Evolutionary conservation across 805 yeast genomes (phyloP), one percentile per base, ranked within the genome.

Genomic region (Saturnispora silvae): DNA sequence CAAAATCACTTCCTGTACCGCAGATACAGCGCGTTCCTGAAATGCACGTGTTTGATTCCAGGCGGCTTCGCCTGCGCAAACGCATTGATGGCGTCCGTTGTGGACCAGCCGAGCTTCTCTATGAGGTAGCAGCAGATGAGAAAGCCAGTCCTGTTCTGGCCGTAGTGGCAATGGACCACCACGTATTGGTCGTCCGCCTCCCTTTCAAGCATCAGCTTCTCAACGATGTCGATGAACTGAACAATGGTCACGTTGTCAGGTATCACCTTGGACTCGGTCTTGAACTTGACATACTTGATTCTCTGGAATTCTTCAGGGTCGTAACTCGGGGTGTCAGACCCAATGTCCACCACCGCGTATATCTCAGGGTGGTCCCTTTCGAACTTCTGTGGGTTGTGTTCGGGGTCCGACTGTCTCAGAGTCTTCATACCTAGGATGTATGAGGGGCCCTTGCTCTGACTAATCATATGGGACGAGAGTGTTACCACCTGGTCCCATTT

Each of bases 111-210:
- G 23, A 72, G 53, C 35, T 59, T 60, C 48, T 78, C 84, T 18
- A 81, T 65, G 48, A 81, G 59, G 51, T 75, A 81, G 49, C 81
- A 72, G 50, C 83, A 76, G 15, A 81, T 72, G 35, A 81, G 63
- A 47, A 73, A 81, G 3, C 92, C 89, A 0, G 89, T 81, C 40
- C 89, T 61, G 53, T 81, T 81, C 57, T 80, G 82, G 5, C 89
- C 92, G 51, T 81, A 81, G 53, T 81, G 92, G 51, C 92, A 81
- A 54, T 81, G 92, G 6, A 81, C 80, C 0, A 70, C 84, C 5
- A 78, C 59, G 19, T 64, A 56, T 4, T 71, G 71, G 14, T 46
- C 46, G 3, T 20, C 13, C 16, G 22, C 34, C 7, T 37, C 33
- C 24, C 43, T 46, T 20, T 45, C 42, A 8, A 24, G 25, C 20